Base-by-base conservation (phyloP, 2,329 filamentous ascomycete genomes). In the Hortaea sp. region DNA sequence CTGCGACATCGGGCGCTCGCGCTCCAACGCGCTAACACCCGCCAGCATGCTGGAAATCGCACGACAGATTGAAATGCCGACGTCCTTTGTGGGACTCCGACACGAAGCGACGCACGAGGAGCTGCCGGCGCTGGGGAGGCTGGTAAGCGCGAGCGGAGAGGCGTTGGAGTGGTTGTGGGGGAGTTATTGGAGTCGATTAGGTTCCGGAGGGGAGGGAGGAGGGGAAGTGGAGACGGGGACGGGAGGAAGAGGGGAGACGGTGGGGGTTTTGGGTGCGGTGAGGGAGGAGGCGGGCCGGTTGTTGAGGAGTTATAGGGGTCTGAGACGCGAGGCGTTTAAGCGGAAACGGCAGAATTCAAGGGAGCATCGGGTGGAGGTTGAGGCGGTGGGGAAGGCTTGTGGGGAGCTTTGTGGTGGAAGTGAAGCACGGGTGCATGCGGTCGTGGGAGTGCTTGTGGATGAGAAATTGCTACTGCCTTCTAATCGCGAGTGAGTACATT, bases 51-150 rank as follows among this genome's bases (percentile, higher is more conserved):
- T 85, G 65, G 74, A 77, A 38, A 73, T 84, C 27, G 84, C 82
- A 49, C 81, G 78, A 63, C 78, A 74, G 35, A 78, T 87, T 47
- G 80, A 78, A 0, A 67, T 88, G 47, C 84, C 84, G 0, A 79
- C 82, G 0, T 82, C 84, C 0, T 94, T 95, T 65, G 88, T 95
- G 45, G 88, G 94, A 70, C 72, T 94, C 48, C 79, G 89, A 40
- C 89, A 95, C 64, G 85, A 94, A 67, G 86, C 85, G 39, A 94
- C 88, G 37, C 89, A 97, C 64, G 86, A 94, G 64, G 85, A 88
- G 61, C 70, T 95, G 47, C 89, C 89, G 0, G 81, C 82, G 1
- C 70, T 95, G 44, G 73, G 77, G 7, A 81, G 87, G 52, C 70
- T 95, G 51, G 78, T 87, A 44, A 74, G 75, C 32, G 84, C 84